Percentiles rank a stretch among this genome's conserved stretches.
These are phyloP conservation scores for Ophiocordyceps robertsii DNA, from an alignment of 2,329 filamentous ascomycete genomes.

Conservation along the genomic window DNA sequence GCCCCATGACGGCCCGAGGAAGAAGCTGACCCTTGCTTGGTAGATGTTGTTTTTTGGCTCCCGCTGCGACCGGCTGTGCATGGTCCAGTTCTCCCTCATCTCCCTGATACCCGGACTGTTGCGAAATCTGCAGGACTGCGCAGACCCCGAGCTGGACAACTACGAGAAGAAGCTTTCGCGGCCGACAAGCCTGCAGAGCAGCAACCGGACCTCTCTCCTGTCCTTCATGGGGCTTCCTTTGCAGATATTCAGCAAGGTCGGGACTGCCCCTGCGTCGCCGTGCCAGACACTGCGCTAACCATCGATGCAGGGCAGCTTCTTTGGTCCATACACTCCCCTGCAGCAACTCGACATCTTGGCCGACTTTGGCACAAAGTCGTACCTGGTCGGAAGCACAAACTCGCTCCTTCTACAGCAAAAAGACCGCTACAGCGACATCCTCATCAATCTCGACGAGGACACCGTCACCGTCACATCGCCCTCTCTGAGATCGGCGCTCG, in stretches of 20 bases:
- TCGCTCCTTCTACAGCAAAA: conserved; percentile 86
- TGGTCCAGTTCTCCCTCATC: conserved; percentile 95
- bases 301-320: conserved; percentile 61
- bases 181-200: conserved; percentile 78
- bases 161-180: conserved; percentile 64
- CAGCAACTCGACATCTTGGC: conserved; percentile 92
- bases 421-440: conserved; percentile 88
- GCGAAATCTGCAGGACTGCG: conserved; percentile 84
- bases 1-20: neutral
- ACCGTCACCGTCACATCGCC: conserved; percentile 73
- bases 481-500: conserved; percentile 60
- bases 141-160: conserved; percentile 79
- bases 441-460: conserved; percentile 90
- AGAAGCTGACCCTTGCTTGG: conserved; percentile 1
- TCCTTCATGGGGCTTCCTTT: conserved; percentile 90
- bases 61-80: conserved; percentile 89
- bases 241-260: conserved; percentile 84
- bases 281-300: conserved; percentile 4
- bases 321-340: conserved; percentile 90
- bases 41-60: conserved; percentile 98
- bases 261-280: neutral
- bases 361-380: conserved; percentile 89
- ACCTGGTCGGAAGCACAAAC: conserved; percentile 94
- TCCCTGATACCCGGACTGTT: conserved; percentile 90
- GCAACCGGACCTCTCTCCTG: conserved; percentile 78